Base-by-base conservation (phyloP, 179 eudicot genomes). In the Beta corolliflora region DNA sequence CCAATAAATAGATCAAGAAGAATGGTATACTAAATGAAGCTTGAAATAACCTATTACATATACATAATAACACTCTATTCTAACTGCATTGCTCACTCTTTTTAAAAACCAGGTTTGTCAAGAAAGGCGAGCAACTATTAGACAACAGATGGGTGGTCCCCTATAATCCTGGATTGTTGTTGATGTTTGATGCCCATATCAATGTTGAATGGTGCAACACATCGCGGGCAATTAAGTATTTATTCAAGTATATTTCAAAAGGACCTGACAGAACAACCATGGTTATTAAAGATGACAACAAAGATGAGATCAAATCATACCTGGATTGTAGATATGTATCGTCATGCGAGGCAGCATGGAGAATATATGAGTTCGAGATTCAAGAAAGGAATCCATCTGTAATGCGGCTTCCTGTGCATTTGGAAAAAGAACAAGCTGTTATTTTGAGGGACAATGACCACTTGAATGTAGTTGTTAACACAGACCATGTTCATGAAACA, bases 201-300 rank as follows among this genome's bases (percentile, higher is more conserved):
- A 69, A 79, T 56, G 79, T 77, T n/a, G 79, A 79, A n/a, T 44
- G 67, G 81, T 56, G 73, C 50, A 55, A 58, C 16, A 6, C 31
- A 9, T 1, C 80, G 15, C 53, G 59, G 5, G 83, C 41, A 14
- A 68, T 81, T 7, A 81, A 81, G 56, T 81, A 75, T 9, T 36
- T 81, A 9, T 75, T 81, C 16, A 72, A 75, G 3, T 76, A 75
- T 45, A 50, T 71, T 1, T 18, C 23, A 0, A 77, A 77, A 16
- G 73, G 80, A 4, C 29, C 52, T 1, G 61, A 77, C 53, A 48
- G 63, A 25, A 31, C 50, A 16, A 64, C 73, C 7, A 60, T 77
- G 73, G 10, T 48, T 3, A 64, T 64, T 5, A 64, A 4, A 3
- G 16, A 66, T 14, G 73, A 77, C n/a, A 7, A 64, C 59, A 7